phyloP scores from a whole-genome alignment of 2,329 filamentous ascomycete genomes.

The Arthrobotrys musiformis region DNA sequence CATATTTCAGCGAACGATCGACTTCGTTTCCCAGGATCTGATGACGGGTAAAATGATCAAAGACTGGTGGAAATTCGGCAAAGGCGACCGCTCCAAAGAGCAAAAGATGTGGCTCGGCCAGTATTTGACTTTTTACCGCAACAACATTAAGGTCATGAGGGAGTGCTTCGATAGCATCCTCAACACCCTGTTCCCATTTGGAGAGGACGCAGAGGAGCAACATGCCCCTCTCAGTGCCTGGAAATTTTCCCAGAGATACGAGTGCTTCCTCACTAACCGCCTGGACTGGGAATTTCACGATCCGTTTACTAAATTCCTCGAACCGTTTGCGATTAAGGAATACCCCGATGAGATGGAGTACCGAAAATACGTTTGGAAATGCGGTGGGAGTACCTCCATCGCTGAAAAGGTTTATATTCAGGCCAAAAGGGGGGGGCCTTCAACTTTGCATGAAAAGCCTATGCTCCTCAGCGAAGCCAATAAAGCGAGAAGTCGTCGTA shows the following conservation, averaged over 20 bases:
- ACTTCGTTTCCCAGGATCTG: background rate
- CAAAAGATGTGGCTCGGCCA: background rate
- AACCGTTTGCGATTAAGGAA: background rate
- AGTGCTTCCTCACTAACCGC: background rate
- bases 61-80: background rate
- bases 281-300: background rate
- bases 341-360: background rate
- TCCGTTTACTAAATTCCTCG: background rate
- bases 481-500: too few species aligned
- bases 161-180: background rate
- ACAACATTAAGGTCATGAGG: background rate
- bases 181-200: background rate
- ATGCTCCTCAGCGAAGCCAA: too few species aligned
- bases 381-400: too few species aligned
- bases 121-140: background rate
- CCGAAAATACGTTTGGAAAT: too few species aligned
- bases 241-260: background rate
- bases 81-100: background rate
- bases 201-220: background rate
- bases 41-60: background rate
- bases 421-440: too few species aligned
- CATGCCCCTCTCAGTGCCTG: conserved; percentile 1
- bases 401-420: too few species aligned
- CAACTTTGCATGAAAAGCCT: too few species aligned
- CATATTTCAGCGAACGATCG: background rate